Percentiles rank a stretch among this genome's conserved stretches.
phyloP scores from a whole-genome alignment of 768 basidiomycete genomes.

The Tulasnella calospora region DNA sequence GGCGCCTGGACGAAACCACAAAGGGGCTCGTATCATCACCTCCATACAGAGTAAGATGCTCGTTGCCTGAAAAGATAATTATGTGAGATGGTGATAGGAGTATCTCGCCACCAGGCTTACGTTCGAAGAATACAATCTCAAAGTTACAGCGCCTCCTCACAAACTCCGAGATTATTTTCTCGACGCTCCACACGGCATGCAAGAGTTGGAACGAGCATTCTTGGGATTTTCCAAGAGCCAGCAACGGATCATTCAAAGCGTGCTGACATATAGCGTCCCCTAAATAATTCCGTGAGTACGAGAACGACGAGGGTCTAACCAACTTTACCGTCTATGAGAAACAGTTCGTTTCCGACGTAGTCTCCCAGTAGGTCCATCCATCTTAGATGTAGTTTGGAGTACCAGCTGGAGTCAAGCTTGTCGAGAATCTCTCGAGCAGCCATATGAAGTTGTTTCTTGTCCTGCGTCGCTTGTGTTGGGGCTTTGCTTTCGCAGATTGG shows the following conservation, averaged over 20 bases:
- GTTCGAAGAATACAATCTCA: constrained; percentile 60
- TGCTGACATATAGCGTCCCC: constrained; percentile 60
- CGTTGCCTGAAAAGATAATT: background rate
- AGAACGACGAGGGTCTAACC: background rate
- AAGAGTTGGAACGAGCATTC: constrained; percentile 57
- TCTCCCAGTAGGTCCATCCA: constrained; percentile 72
- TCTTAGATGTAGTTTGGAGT: constrained; percentile 32
- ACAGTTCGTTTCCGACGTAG: constrained; percentile 62
- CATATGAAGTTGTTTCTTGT: background rate
- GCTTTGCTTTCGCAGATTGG: background rate
- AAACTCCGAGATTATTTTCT: constrained; percentile 49
- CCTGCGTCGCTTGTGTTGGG: background rate
- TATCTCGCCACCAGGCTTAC: constrained; percentile 35
- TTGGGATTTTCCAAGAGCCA: constrained; percentile 46
- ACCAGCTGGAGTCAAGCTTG: background rate
- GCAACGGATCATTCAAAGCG: constrained; percentile 55
- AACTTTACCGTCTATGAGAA: constrained; percentile 56
- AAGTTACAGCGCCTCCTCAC: constrained; percentile 51
- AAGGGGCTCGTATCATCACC: background rate
- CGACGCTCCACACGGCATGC: constrained; percentile 55
- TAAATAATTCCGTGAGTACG: constrained; percentile 31
- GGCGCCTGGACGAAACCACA: constrained; percentile 41
- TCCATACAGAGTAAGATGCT: background rate
- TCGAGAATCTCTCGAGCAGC: background rate
- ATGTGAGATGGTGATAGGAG: background rate